These are phyloP conservation scores for Diospyros kaki DNA, from an alignment of 148 eudicot species.

Conservation along the genomic window DNA sequence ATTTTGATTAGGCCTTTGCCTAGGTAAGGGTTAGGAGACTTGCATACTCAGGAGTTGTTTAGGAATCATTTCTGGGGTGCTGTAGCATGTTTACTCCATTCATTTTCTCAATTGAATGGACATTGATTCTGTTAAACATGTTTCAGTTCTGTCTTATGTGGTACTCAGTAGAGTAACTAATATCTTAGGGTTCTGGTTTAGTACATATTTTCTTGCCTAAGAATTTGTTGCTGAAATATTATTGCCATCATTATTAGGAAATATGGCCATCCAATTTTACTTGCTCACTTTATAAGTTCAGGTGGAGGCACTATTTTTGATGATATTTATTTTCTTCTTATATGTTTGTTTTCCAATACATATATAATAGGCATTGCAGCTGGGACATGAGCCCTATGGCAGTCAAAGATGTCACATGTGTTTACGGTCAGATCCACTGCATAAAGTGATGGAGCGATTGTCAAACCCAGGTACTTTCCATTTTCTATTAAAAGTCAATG, in stretches of 20 bases:
- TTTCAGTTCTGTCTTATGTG: not conserved
- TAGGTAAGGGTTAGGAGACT: not conserved
- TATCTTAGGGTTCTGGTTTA: not conserved
- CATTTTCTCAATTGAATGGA: not conserved
- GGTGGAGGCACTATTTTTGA: not conserved
- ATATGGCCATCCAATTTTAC: not conserved
- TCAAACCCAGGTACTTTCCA: conserved; percentile 42
- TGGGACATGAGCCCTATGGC: conserved; percentile 45
- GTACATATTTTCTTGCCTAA: not conserved
- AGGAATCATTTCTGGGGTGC: not conserved
- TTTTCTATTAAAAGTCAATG: not conserved
- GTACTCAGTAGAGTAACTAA: not conserved
- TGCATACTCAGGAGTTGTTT: too few relatives aligned
- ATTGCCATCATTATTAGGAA: not conserved
- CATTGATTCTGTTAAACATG: conserved; percentile 1
- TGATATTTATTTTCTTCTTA: not conserved
- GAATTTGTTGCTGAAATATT: not conserved
- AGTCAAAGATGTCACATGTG: conserved; percentile 60
- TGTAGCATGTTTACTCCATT: not conserved
- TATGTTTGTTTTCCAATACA: not conserved
- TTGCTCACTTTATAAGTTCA: not conserved
- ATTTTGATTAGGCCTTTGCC: too few relatives aligned
- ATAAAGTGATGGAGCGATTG: conserved; percentile 53
- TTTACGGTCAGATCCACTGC: conserved; percentile 49
- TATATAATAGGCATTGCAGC: conserved; percentile 46